These are phyloP conservation scores for Cajanus cajan DNA, from an alignment of 306 rosid genomes.

Conservation along the genomic window DNA sequence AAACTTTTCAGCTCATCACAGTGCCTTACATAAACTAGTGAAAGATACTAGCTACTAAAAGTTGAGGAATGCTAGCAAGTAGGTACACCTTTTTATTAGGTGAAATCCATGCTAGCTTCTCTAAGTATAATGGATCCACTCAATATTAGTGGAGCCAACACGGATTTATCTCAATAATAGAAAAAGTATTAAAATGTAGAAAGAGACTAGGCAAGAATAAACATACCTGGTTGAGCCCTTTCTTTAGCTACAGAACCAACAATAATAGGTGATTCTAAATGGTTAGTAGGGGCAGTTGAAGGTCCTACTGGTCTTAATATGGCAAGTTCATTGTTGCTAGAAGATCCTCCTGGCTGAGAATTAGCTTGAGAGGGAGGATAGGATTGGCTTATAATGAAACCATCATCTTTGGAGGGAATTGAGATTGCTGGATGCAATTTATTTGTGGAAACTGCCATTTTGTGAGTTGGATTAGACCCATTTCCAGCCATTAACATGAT, in stretches of 20 bases:
- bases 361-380: conserved; percentile 30
- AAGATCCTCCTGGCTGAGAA: conserved; percentile 44
- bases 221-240: conserved; percentile 60
- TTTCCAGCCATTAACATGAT: conserved; percentile 86
- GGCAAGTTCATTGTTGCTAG: conserved; percentile 40
- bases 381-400: conserved; percentile 43
- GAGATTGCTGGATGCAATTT: conserved; percentile 47
- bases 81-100: neutral
- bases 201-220: neutral
- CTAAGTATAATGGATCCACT: neutral
- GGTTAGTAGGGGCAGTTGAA: conserved; percentile 39
- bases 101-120: neutral
- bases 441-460: conserved; percentile 31
- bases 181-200: neutral
- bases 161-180: neutral
- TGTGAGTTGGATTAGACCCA: conserved; percentile 41
- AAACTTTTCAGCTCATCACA: neutral
- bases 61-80: neutral
- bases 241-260: conserved; percentile 42
- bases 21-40: conserved; percentile 1
- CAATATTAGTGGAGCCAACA: neutral
- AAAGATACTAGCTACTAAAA: neutral
- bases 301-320: conserved; percentile 45
- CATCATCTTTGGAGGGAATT: conserved; percentile 44
- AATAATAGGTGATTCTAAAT: conserved; percentile 45